These are phyloP conservation scores for Microdochium nivale DNA, from an alignment of 2,329 filamentous ascomycete species.

Conservation along the genomic window DNA sequence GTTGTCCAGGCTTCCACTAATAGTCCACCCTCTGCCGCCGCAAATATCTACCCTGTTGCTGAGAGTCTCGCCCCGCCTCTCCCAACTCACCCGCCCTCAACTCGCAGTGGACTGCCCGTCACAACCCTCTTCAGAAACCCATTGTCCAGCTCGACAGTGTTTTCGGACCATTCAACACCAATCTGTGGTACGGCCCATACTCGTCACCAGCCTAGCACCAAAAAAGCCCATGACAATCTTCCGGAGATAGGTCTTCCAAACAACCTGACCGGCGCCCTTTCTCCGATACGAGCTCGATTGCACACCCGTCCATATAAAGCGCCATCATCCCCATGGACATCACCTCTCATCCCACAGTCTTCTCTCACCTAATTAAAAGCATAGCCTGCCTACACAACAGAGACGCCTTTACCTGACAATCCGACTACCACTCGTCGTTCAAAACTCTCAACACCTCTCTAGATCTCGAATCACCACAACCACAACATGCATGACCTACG, in stretches of 20 bases:
- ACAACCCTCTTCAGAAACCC: background rate
- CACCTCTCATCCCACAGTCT: background rate
- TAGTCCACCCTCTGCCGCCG: too few species aligned
- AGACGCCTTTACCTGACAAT: background rate
- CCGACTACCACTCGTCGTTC: background rate
- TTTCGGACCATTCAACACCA: background rate
- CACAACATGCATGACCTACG: conserved; percentile 51
- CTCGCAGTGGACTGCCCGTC: too few species aligned
- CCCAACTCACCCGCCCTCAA: too few species aligned
- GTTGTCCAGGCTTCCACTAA: background rate
- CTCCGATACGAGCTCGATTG: background rate
- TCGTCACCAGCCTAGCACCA: background rate
- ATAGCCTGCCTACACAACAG: background rate
- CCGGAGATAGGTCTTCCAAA: background rate
- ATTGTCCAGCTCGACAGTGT: background rate
- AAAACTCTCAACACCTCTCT: background rate
- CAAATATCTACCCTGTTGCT: too few species aligned
- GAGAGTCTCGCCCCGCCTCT: too few species aligned
- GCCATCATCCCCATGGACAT: background rate
- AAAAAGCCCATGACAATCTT: background rate
- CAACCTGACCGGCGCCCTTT: background rate
- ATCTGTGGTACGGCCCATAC: background rate
- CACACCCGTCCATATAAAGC: background rate
- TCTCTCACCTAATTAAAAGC: background rate
- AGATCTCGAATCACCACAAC: conserved; percentile 1